A percentile compares a stretch with the other conserved stretches of the same genome.
Conservation (phyloP, 768 basidiomycete genomes). For the Phlebiopsis flavidoalba region DNA sequence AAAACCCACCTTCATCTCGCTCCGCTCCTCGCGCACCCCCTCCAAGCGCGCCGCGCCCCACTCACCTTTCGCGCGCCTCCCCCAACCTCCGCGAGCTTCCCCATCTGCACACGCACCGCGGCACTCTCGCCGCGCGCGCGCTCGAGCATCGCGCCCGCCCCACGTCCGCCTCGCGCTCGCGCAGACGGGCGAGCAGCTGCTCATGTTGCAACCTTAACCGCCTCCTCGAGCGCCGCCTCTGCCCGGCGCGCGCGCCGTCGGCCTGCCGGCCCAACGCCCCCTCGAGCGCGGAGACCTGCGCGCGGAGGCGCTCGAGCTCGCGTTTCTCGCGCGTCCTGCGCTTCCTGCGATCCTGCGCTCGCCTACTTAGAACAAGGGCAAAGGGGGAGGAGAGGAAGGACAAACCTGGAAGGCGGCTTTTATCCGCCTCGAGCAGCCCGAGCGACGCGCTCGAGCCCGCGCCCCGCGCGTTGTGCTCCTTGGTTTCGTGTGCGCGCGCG, state of each 20-base stretch:
- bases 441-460: neutral
- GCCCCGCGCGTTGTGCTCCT: neutral
- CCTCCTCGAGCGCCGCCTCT: constrained; percentile 1
- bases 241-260: neutral
- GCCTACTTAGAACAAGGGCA: neutral
- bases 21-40: neutral
- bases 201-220: neutral
- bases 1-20: constrained; percentile 1
- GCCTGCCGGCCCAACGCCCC: neutral
- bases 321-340: neutral
- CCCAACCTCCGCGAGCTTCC: neutral
- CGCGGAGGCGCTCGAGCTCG: neutral
- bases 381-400: neutral
- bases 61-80: neutral
- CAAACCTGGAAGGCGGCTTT: neutral
- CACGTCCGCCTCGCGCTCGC: neutral
- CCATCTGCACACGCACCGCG: neutral
- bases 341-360: neutral
- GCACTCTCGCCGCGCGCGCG: neutral
- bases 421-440: constrained; percentile 4
- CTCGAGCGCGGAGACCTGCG: neutral
- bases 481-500: neutral
- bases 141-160: neutral
- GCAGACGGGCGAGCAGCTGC: neutral
- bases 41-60: neutral